These are phyloP conservation scores for Exophiala sp. DNA, from an alignment of 2,329 filamentous ascomycete genomes.

Conservation along the genomic window DNA sequence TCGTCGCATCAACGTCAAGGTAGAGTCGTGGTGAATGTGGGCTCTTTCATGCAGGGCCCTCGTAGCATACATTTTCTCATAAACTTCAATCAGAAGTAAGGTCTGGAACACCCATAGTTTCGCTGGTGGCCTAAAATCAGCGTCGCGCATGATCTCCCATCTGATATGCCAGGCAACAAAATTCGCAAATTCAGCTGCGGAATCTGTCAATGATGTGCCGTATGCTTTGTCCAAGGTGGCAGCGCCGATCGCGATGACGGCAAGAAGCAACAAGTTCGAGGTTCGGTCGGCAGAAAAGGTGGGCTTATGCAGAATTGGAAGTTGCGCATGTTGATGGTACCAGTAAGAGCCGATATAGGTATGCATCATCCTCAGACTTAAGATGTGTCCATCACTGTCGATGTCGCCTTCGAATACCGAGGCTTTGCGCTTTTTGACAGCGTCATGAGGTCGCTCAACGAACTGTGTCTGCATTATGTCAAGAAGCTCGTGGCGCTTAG, in stretches of 20 bases:
- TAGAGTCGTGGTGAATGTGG: slow-evolving; percentile 95
- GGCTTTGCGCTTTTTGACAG: slow-evolving; percentile 70
- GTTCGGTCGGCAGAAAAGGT: slow-evolving; percentile 87
- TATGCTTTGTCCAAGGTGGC: slow-evolving; percentile 83
- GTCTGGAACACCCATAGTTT: slow-evolving; percentile 97
- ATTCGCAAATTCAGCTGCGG: slow-evolving; percentile 78
- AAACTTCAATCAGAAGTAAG: slow-evolving; percentile 80
- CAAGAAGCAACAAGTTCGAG: slow-evolving; percentile 76
- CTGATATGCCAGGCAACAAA: slow-evolving; percentile 91
- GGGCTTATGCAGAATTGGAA: slow-evolving; percentile 90
- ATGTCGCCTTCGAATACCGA: slow-evolving; percentile 75
- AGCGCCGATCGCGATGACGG: slow-evolving; percentile 89
- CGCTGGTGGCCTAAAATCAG: slow-evolving; percentile 83
- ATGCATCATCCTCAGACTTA: slow-evolving; percentile 94
- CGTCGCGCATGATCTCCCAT: slow-evolving; percentile 92
- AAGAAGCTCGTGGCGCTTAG: slow-evolving; percentile 78
- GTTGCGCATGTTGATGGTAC: slow-evolving; percentile 88
- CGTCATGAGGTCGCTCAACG: slow-evolving; percentile 72
- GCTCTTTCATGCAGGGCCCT: slow-evolving; percentile 87
- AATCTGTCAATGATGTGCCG: slow-evolving; percentile 67
- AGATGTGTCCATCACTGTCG: slow-evolving; percentile 56
- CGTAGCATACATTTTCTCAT: slow-evolving; percentile 98
- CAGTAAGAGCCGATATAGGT: slow-evolving; percentile 91
- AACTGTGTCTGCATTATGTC: slow-evolving; percentile 79
- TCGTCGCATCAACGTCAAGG: slow-evolving; percentile 89